Base-by-base conservation (phyloP, 345 rosid species). In the Aquilaria sinensis region DNA sequence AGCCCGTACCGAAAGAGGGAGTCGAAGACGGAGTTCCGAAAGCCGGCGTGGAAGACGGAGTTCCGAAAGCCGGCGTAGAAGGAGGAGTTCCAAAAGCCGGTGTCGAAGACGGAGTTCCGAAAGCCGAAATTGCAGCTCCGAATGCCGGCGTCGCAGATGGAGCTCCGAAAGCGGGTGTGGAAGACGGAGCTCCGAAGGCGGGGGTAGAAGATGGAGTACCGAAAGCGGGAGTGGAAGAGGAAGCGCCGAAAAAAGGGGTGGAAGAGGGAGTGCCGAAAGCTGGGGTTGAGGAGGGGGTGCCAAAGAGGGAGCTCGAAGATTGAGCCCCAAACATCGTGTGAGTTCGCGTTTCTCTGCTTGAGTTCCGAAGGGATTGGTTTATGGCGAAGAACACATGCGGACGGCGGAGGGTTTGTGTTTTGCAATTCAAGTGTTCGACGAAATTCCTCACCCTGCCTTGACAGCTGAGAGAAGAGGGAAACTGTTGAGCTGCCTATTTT, bases 1-100 rank as follows among this genome's bases (percentile, higher is more conserved):
- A 78, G 12, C 87, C 85, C 1, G 86, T 14, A 50, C 83, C 74
- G 61, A 85, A 88, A 56, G 92, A 80, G 15, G 96, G 62, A 16
- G 83, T 71, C 8, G 85, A 72, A 37, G 43, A 37, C 9, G 85
- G 80, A 31, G 83, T 74, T 3, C 79, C 86, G 41, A 81, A 81
- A 0, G 79, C 75, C 8, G 85, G 78, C 3, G 67, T 58, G n/a
- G 84, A 69, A 4, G 80, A 77, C 4, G 87, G 84, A 8, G 90
- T 77, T 1, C 84, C 90, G 58, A 87, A 87, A 0, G 78, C 79
- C 2, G 83, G 81, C 9, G 90, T 72, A 1, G 80, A 62, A 3
- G 86, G 75, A 0, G 86, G 83, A 2, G 88, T 72, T 6, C 78
- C 87, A 10, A 86, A 83, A 2, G 79, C 74, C 11, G 82, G 77